phyloP scores from a whole-genome alignment of 2,329 filamentous ascomycete genomes.

The Calonectria henricotiae region DNA sequence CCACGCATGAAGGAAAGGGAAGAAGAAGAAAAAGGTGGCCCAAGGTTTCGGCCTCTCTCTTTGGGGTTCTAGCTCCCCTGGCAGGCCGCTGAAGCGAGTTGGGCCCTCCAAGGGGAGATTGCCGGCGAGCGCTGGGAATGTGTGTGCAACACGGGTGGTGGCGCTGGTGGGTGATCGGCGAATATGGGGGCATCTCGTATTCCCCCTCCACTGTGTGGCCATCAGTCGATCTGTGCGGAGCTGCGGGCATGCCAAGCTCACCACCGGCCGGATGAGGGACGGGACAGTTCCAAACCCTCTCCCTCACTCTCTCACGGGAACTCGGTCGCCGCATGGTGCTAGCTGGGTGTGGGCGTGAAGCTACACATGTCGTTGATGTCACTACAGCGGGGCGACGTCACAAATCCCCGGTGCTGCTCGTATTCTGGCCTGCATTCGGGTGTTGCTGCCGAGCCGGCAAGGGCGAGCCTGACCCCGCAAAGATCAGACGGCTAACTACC shows the following conservation, averaged over 20 bases:
- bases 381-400: conserved; percentile 2
- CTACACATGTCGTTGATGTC: background rate
- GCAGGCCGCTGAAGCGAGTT: background rate
- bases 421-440: conserved; percentile 10
- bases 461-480: conserved; percentile 7
- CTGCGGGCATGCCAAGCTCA: background rate
- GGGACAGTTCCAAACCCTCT: too few relatives aligned
- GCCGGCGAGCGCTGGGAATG: conserved; percentile 3
- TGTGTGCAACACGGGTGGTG: conserved; percentile 44
- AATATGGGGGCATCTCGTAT: conserved; percentile 50
- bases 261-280: too few relatives aligned
- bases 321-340: background rate
- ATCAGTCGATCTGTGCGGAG: conserved; percentile 43
- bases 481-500: background rate
- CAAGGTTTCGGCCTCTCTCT: conserved; percentile 11
- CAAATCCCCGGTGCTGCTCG: background rate
- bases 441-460: conserved; percentile 4
- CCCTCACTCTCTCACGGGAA: background rate
- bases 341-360: conserved; percentile 12
- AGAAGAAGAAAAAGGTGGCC: background rate
- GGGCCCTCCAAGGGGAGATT: background rate
- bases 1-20: background rate
- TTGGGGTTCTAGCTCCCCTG: background rate
- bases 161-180: conserved; percentile 40
- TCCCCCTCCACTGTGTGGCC: conserved; percentile 33